phyloP scores from a whole-genome alignment of 768 basidiomycete genomes.

The Hericium rajendrae region DNA sequence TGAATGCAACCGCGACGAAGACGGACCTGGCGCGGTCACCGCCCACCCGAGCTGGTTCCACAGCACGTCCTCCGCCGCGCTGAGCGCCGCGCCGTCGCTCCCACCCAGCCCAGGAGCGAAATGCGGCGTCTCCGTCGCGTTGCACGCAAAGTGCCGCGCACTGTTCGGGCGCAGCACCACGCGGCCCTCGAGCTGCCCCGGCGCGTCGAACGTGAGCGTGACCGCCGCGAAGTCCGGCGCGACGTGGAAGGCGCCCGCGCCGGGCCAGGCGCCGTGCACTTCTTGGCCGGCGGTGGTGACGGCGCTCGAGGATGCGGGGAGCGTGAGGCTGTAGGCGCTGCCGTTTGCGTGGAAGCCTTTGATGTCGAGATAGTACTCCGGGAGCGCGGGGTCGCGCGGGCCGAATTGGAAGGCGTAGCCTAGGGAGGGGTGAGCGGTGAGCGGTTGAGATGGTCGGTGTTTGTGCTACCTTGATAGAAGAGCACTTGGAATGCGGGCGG shows the following conservation, averaged over 20 bases:
- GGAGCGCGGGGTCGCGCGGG: not conserved
- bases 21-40: conserved; percentile 13
- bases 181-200: conserved; percentile 10
- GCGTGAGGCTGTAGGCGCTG: conserved; percentile 9
- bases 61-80: conserved; percentile 12
- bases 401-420: conserved; percentile 3
- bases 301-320: conserved; percentile 11
- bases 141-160: conserved; percentile 16
- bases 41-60: conserved; percentile 19
- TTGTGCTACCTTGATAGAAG: conserved; percentile 17
- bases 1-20: not conserved
- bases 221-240: conserved; percentile 13
- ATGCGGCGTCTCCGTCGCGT: conserved; percentile 14
- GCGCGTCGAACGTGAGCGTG: conserved; percentile 11
- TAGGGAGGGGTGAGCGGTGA: not conserved
- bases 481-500: conserved; percentile 15
- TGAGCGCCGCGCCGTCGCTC: conserved; percentile 5
- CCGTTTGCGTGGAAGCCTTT: conserved; percentile 16
- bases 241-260: conserved; percentile 12
- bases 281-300: conserved; percentile 9
- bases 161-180: conserved; percentile 12
- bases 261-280: conserved; percentile 14
- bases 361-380: conserved; percentile 13
- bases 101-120: conserved; percentile 7
- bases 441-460: too few species aligned